A percentile compares a stretch with the other conserved stretches of the same genome.
Conservation (phyloP, 768 basidiomycete genomes). For the Lactarius psammicola region DNA sequence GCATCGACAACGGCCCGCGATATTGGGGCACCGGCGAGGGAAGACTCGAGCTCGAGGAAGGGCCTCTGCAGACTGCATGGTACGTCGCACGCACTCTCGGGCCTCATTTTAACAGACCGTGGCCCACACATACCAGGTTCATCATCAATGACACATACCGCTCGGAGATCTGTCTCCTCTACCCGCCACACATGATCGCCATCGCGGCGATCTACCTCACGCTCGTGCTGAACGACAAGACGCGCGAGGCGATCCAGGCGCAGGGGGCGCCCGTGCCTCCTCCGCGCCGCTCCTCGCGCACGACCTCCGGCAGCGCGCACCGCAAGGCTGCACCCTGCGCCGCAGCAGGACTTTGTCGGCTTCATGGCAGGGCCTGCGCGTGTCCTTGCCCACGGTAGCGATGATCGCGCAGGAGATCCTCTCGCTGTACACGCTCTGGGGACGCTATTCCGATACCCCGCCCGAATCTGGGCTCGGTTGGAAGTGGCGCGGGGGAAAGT, state of each 20-base stretch:
- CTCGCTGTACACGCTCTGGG: conserved; percentile 87
- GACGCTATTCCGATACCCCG: conserved; percentile 69
- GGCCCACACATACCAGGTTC: no score
- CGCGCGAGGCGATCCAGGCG: conserved; percentile 43
- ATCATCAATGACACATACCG: conserved; percentile 96
- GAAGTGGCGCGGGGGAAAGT: conserved; percentile 25
- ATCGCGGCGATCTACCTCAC: conserved; percentile 90
- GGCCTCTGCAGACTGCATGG: conserved; percentile 90
- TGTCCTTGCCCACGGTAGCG: conserved; percentile 77
- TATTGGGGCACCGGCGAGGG: conserved; percentile 84
- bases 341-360: conserved; percentile 61
- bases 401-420: conserved; percentile 91
- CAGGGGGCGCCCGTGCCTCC: conserved; percentile 37
- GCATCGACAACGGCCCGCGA: conserved; percentile 54
- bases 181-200: conserved; percentile 94
- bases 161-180: conserved; percentile 87
- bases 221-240: conserved; percentile 66
- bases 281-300: conserved; percentile 56
- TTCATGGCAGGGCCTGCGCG: conserved; percentile 86
- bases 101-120: no score
- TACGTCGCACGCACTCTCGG: no score
- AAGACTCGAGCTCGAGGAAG: conserved; percentile 70
- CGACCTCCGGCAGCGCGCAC: conserved; percentile 38
- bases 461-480: conserved; percentile 31
- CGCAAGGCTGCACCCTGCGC: conserved; percentile 30